Base-by-base conservation (phyloP, 2,329 filamentous ascomycete species). In the Endoconidiophora laricicola region DNA sequence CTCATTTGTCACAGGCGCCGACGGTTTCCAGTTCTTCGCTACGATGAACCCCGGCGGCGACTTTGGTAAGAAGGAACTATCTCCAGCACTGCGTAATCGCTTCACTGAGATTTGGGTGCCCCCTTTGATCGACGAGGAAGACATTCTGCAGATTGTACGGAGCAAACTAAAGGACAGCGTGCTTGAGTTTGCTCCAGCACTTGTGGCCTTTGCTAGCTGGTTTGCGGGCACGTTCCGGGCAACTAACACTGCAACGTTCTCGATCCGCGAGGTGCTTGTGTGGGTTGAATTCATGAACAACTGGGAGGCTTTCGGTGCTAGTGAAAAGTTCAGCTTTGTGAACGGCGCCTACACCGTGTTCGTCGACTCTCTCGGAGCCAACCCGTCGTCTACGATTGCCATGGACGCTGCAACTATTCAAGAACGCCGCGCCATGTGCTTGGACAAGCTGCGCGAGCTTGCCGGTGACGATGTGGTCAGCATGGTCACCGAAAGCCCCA, bases 31-130 rank as follows among this genome's bases (percentile, higher is more conserved):
- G 59, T 95, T 98, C 64, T 77, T 98, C 53, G 90, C 91, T 3
- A 98, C 91, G 0, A 99, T 99, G 91, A 99, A 99, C 57, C 91
- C 91, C 6, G 93, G 93, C 46, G 91, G 93, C 43, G 91, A 99
- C 61, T 98, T 96, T 62, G 91, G 91, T 56, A 99, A 99, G 67
- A 86, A 90, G 57, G 91, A 99, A 63, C 73, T 99, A 10, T 98
- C 91, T 1, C 91, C 91, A 2, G 93, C 91, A 12, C 69, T 99
- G 53, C 77, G 91, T 43, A 98, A 99, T 62, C 84, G 91, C 54
- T 94, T 99, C 62, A 99, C 91, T 0, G 91, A 99, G 64, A 95
- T 99, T 6, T 98, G 91, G 91, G 91, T 96, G 0, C 87, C 91
- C 1, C 76, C 88, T 1, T 68, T 96, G 52, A 87, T 86, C 1